phyloP scores from a whole-genome alignment of 768 basidiomycete species.

The Tricholoma bakamatsutake region DNA sequence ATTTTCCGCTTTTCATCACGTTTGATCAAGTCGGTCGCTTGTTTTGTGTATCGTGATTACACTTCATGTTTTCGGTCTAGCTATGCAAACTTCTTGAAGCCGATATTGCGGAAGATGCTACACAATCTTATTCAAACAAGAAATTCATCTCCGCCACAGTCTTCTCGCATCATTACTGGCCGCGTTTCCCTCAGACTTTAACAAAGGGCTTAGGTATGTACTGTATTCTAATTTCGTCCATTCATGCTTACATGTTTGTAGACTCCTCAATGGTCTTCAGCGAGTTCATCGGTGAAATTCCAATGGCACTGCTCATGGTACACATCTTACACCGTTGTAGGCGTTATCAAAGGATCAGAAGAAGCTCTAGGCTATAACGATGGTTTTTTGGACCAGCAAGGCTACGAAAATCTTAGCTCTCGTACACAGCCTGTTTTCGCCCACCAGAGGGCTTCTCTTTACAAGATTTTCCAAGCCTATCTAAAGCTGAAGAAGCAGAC shows the following conservation, averaged over 20 bases:
- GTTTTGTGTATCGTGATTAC: neutral
- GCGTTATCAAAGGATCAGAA: slow-evolving; percentile 66
- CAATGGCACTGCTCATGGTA: neutral
- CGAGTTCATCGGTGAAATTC: slow-evolving; percentile 51
- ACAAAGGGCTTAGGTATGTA: slow-evolving; percentile 47
- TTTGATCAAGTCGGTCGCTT: slow-evolving; percentile 46
- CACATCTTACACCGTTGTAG: slow-evolving; percentile 20
- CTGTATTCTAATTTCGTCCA: neutral
- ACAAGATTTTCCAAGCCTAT: slow-evolving; percentile 50
- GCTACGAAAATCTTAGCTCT: slow-evolving; percentile 43
- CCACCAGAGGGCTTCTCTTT: slow-evolving; percentile 39
- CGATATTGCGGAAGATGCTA: slow-evolving; percentile 25
- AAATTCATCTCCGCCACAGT: slow-evolving; percentile 37
- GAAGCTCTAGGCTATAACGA: slow-evolving; percentile 28
- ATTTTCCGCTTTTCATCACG: slow-evolving; percentile 70
- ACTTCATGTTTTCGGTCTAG: slow-evolving; percentile 20
- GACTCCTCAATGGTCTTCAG: slow-evolving; percentile 59
- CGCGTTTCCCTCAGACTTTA: slow-evolving; percentile 44
- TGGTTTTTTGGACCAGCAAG: slow-evolving; percentile 35
- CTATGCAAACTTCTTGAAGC: slow-evolving; percentile 44
- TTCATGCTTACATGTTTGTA: slow-evolving; percentile 17
- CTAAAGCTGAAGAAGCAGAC: slow-evolving; percentile 34
- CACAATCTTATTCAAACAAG: slow-evolving; percentile 3
- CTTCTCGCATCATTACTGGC: slow-evolving; percentile 56
- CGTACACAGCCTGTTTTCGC: slow-evolving; percentile 53